Evolutionary conservation across 805 yeast genomes (phyloP).

Genomic region (Candida succiphila): DNA sequence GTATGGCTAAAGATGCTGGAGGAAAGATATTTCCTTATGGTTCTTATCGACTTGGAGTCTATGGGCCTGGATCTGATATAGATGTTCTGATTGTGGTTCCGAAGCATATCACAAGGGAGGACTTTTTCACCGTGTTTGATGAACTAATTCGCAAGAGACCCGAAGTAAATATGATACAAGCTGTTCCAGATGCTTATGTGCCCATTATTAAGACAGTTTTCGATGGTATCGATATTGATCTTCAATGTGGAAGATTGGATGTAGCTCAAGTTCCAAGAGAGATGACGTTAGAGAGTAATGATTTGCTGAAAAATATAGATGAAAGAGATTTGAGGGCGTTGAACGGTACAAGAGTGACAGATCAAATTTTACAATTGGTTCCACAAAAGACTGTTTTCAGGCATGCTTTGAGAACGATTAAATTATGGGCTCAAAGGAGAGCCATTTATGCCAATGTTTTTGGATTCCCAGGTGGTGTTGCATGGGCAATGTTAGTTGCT

Average conservation of each 20-base stretch:
- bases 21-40: constrained; percentile 97
- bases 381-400: constrained; percentile 91
- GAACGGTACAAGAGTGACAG: constrained; percentile 96
- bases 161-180: constrained; percentile 82
- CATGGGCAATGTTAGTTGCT: constrained; percentile 99
- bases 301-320: constrained; percentile 75
- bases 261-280: constrained; percentile 73
- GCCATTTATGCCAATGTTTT: constrained; percentile 91
- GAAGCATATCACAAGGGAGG: constrained; percentile 84
- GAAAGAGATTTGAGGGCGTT: constrained; percentile 84
- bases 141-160: constrained; percentile 58
- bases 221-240: constrained; percentile 86
- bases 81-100: constrained; percentile 97
- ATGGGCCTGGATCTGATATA: constrained; percentile 97
- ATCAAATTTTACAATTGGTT: constrained; percentile 79
- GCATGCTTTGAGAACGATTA: constrained; percentile 85
- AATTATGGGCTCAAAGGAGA: constrained; percentile 93
- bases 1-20: constrained; percentile 96
- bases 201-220: constrained; percentile 89
- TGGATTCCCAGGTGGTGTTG: constrained; percentile 99
- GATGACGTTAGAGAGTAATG: constrained; percentile 74
- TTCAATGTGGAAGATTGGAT: constrained; percentile 76
- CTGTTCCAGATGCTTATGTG: constrained; percentile 97
- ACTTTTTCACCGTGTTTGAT: constrained; percentile 78
- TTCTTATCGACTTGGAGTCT: constrained; percentile 88